Conservation (phyloP, 805 yeast species). For the Starmerella potacharoeniae region DNA sequence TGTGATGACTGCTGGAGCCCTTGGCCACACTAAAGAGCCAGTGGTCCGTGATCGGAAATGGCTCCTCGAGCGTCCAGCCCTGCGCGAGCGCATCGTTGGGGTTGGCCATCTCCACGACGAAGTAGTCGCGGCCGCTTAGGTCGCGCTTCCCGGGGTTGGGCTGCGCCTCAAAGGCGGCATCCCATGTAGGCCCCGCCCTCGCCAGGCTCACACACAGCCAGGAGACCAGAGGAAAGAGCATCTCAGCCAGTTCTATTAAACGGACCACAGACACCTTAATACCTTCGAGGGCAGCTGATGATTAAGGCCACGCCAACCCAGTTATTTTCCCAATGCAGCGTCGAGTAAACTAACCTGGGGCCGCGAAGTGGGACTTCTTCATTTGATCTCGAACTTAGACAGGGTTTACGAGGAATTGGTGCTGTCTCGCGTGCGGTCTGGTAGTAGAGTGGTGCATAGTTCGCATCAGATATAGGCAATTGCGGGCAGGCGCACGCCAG, state of each 20-base stretch:
- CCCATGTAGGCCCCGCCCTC: conserved; percentile 15
- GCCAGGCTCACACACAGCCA: conserved; percentile 1
- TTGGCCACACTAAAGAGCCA: conserved; percentile 22
- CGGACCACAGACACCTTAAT: neutral
- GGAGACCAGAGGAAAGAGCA: neutral
- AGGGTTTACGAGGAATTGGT: no score
- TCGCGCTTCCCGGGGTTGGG: conserved; percentile 21
- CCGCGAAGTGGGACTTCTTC: no score
- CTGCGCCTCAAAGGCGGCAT: conserved; percentile 14
- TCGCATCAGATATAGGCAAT: no score
- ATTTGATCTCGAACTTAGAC: no score
- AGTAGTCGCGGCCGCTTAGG: conserved; percentile 14
- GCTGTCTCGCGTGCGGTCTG: no score
- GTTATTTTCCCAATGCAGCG: no score
- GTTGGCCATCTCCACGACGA: conserved; percentile 18
- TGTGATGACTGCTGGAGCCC: neutral
- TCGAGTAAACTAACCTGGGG: no score
- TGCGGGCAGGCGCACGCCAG: no score
- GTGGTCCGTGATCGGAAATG: conserved; percentile 23
- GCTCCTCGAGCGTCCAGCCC: conserved; percentile 20
- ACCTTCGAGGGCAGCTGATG: neutral
- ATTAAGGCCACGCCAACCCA: neutral
- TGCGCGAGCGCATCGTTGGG: conserved; percentile 9
- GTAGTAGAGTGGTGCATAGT: no score
- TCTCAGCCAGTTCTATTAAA: neutral